Evolutionary conservation across 805 yeast genomes (phyloP).

Genomic region (Debaryomyces castellii): DNA sequence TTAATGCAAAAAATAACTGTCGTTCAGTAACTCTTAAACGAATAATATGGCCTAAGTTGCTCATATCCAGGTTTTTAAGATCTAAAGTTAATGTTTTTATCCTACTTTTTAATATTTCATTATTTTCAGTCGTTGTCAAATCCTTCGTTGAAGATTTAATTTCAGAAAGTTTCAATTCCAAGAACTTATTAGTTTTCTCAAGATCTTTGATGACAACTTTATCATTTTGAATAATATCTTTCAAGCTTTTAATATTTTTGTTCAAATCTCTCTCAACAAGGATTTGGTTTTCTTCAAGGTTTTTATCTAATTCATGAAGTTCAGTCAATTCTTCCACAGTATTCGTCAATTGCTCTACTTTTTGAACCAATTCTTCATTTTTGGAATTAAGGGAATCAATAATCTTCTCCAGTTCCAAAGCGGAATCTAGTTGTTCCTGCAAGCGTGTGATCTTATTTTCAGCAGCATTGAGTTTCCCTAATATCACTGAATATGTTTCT

Average conservation of each 20-base stretch:
- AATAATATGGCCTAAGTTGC: background rate
- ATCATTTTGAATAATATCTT: conserved; percentile 14
- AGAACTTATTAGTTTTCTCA: conserved; percentile 17
- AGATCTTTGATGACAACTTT: conserved; percentile 15
- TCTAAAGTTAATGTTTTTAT: conserved; percentile 16
- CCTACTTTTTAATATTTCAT: conserved; percentile 3
- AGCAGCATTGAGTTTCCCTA: conserved; percentile 14
- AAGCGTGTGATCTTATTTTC: conserved; percentile 23
- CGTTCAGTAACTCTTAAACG: background rate
- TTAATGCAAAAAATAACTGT: background rate
- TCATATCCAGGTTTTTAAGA: conserved; percentile 7
- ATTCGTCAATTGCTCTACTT: conserved; percentile 29
- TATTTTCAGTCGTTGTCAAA: background rate
- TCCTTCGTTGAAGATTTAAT: conserved; percentile 9
- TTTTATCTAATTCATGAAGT: conserved; percentile 48
- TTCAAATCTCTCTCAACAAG: conserved; percentile 45
- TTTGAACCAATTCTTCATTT: conserved; percentile 33
- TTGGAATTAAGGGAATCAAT: conserved; percentile 34
- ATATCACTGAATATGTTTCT: conserved; percentile 3
- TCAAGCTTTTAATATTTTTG: conserved; percentile 29
- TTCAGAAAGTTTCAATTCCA: conserved; percentile 17
- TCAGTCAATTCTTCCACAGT: conserved; percentile 49
- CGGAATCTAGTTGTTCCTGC: conserved; percentile 32
- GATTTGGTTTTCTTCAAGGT: conserved; percentile 46
- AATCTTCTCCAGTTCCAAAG: conserved; percentile 34